Evolutionary conservation across 768 basidiomycete genomes (phyloP).

Genomic region (Albatrellus ellisii): DNA sequence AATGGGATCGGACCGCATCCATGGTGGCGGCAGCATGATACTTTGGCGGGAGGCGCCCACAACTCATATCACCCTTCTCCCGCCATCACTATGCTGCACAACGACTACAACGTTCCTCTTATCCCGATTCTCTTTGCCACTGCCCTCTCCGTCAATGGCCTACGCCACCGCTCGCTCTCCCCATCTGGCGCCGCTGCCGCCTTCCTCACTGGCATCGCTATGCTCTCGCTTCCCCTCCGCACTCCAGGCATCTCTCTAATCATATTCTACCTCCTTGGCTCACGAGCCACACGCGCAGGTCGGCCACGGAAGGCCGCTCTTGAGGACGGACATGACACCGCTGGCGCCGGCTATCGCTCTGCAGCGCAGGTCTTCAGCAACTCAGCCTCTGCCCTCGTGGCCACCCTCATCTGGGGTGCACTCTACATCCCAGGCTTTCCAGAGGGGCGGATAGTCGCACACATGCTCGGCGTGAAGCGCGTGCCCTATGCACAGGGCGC

Average conservation of each 20-base stretch:
- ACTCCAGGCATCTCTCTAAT: slow-evolving; percentile 57
- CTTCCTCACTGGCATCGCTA: slow-evolving; percentile 59
- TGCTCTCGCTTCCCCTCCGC: slow-evolving; percentile 53
- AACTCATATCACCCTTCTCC: too few species aligned
- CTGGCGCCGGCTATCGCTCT: slow-evolving; percentile 57
- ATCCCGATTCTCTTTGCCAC: slow-evolving; percentile 35
- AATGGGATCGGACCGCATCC: too few species aligned
- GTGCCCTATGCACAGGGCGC: slow-evolving; percentile 24
- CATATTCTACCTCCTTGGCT: slow-evolving; percentile 69
- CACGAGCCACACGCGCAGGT: slow-evolving; percentile 79
- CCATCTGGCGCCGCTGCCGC: slow-evolving; percentile 67
- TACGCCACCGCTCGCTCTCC: slow-evolving; percentile 62
- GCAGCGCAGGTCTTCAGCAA: slow-evolving; percentile 81
- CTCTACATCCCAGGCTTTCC: slow-evolving; percentile 33
- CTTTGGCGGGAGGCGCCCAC: too few species aligned
- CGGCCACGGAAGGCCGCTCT: slow-evolving; percentile 61
- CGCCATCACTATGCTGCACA: slow-evolving; percentile 9
- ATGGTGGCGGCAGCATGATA: too few species aligned
- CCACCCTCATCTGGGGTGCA: slow-evolving; percentile 50
- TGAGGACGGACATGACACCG: slow-evolving; percentile 66
- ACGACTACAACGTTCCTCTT: slow-evolving; percentile 20
- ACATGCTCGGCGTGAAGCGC: slow-evolving; percentile 10
- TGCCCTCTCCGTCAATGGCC: slow-evolving; percentile 54
- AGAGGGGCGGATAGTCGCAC: slow-evolving; percentile 11
- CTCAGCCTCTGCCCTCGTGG: slow-evolving; percentile 49